A percentile compares a stretch with the other conserved stretches of the same genome.
These are phyloP conservation scores for Lactifluus echinatus DNA, from an alignment of 768 basidiomycete genomes.

Conservation along the genomic window DNA sequence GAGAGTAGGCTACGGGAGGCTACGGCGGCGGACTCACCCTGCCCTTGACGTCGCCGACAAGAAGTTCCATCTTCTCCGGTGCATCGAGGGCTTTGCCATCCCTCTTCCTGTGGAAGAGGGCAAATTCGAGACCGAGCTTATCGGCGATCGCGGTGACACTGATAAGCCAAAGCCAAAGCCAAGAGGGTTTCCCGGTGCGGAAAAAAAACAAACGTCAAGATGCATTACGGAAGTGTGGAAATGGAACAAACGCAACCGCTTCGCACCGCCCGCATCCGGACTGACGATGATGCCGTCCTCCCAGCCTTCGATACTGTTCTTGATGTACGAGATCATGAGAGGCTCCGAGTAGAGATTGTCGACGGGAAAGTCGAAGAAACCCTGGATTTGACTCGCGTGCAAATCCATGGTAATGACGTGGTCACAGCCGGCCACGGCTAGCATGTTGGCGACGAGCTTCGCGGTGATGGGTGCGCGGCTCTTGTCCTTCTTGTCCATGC, in stretches of 20 bases:
- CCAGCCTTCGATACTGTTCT: slow-evolving; percentile 80
- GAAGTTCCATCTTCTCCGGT: slow-evolving; percentile 80
- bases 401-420: slow-evolving; percentile 99
- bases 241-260: slow-evolving; percentile 58
- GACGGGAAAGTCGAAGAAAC: slow-evolving; percentile 97
- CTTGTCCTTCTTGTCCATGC: slow-evolving; percentile 98
- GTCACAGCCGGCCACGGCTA: slow-evolving; percentile 93
- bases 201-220: background rate
- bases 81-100: slow-evolving; percentile 56
- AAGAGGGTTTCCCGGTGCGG: no score
- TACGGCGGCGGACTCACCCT: slow-evolving; percentile 44
- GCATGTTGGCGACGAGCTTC: slow-evolving; percentile 97
- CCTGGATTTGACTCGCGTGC: slow-evolving; percentile 96
- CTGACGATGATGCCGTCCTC: slow-evolving; percentile 84
- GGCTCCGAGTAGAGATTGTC: slow-evolving; percentile 98
- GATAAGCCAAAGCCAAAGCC: no score
- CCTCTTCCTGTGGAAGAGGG: slow-evolving; percentile 88
- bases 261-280: slow-evolving; percentile 98
- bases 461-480: slow-evolving; percentile 94
- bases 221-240: background rate
- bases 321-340: slow-evolving; percentile 89
- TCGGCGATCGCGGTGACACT: slow-evolving; percentile 94
- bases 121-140: slow-evolving; percentile 91
- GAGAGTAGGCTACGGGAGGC: background rate
- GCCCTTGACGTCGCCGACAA: slow-evolving; percentile 90